phyloP scores from a whole-genome alignment of 2,329 filamentous ascomycete species.

The Chrysoporthe austroafricana region DNA sequence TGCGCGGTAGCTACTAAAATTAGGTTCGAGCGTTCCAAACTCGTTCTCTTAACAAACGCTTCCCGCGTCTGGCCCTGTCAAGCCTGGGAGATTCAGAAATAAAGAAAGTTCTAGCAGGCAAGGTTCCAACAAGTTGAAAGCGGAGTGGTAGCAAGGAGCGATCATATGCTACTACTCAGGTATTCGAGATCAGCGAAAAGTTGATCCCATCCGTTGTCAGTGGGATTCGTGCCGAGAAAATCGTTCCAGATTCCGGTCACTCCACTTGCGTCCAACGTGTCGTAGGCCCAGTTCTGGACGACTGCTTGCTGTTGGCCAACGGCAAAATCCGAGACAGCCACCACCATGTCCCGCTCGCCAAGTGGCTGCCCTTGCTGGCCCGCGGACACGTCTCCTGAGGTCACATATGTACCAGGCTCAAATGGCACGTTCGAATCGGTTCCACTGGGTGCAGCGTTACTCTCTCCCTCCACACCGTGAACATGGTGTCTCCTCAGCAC shows the following conservation, averaged over 20 bases:
- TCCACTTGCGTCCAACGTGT: conserved; percentile 1
- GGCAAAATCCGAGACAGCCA: background rate
- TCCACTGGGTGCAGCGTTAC: background rate
- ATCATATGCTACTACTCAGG: conserved; percentile 5
- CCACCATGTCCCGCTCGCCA: background rate
- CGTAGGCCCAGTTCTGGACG: conserved; percentile 3
- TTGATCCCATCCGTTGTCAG: conserved; percentile 29
- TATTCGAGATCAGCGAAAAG: conserved; percentile 31
- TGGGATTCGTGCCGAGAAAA: conserved; percentile 16
- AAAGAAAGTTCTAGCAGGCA: too few relatives aligned
- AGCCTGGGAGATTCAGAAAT: too few relatives aligned
- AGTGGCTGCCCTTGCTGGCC: background rate
- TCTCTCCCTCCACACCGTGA: conserved; percentile 12
- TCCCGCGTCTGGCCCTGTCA: background rate
- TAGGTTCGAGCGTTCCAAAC: background rate
- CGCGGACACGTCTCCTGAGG: background rate
- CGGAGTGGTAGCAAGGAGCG: background rate
- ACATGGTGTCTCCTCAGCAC: conserved; percentile 26
- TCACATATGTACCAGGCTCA: background rate
- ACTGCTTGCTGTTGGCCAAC: conserved; percentile 1
- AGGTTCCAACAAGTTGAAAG: too few relatives aligned
- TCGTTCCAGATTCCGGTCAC: conserved; percentile 25
- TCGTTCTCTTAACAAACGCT: background rate
- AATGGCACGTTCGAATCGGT: background rate
- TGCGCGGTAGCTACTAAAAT: background rate